Evolutionary conservation across 768 basidiomycete species (phyloP), one percentile per base, ranked within the genome.

Genomic region (Lyophyllum atratum): DNA sequence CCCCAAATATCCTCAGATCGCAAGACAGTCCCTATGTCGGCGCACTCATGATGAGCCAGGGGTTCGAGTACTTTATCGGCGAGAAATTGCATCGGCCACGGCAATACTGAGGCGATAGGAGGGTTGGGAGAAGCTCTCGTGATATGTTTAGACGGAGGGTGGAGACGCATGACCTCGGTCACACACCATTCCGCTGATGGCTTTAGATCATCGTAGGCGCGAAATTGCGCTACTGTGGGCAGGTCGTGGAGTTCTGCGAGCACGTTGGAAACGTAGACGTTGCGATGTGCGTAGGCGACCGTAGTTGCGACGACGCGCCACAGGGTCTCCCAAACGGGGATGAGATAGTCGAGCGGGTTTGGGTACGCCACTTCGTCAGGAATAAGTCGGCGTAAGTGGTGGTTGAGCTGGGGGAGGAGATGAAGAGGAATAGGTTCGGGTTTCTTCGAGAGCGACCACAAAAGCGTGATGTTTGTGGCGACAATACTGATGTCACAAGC

Each of bases 281-380:
- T 61, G 4, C 72, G 56, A n/a, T 72, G 67, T 14, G 74, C 68
- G 49, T 77, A 68, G 1, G 80, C 76, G 0, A 80, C 64, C 0
- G 71, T 63, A 6, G 71, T 70, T 1, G 85, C 85, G 50, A 84
- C 72, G 21, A 86, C 77, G 12, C 84, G 77, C 86, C 86, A 87
- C 44, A 86, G 68, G 0, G 81, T 82, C 64, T 87, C 86, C 74
- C 83, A 87, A 0, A 80, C 70, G 0, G 85, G 85, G 43, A 87
- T 76, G 53, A 87, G 73, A 54, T 76, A 76, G 44, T 85, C 75
- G 15, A 86, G 66, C 0, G 81, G 79, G 37, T 79, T 74, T 1
- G 70, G 68, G 49, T 71, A 74, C 4, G 26, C 55, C 0, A 66
- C 60, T 1, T 45, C 50, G 31, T 75, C 68, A 1, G 78, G 74